Evolutionary conservation across 768 basidiomycete genomes (phyloP), one percentile per base, ranked within the genome.

Genomic region (Filobasidium floriforme): DNA sequence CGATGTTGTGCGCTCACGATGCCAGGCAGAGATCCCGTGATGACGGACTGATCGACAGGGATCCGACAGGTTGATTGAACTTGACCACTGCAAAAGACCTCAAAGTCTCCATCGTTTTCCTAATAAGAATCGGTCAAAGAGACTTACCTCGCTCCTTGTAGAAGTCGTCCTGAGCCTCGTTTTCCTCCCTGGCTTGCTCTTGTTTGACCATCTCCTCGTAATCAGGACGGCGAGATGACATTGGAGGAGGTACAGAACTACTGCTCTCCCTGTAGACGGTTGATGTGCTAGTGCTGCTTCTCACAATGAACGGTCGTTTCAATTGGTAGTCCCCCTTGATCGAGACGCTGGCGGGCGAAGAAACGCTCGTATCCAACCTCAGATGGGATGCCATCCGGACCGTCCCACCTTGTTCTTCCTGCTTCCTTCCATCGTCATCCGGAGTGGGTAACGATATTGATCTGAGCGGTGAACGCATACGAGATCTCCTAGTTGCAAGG

Each of bases 21-120:
- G 91, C 93, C 54, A 97, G 84, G 3, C 91, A 91, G 28, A 97
- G 83, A 75, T 97, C 93, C 24, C 93, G 84, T 61, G 86, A 88
- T 6, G 87, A 83, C 11, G 93, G 93, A 71, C 89, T 89, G 62
- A 96, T 93, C 1, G 69, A 72, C 28, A 78, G 59, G 3, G 69
- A 71, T 41, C 76, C 70, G 6, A 81, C 79, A 6, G 81, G 79
- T 65, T 80, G 74, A 63, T 79, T 76, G 51, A 79, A 69, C 37
- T 69, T 70, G 66, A 79, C 75, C 0, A 73, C 68, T 69, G 37
- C 12, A 49, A 59, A 29, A n/a, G 9, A 26, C 22, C 5, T 37
- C 37, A 7, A 5, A 19, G 19, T 14, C 6, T 41, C 22, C 1
- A 24, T 10, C 19, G 19, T 64, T 29, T 51, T 19, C 22, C 18